These are phyloP conservation scores for Pilatotrama ljubarskyi DNA, from an alignment of 768 basidiomycete genomes.

Conservation along the genomic window DNA sequence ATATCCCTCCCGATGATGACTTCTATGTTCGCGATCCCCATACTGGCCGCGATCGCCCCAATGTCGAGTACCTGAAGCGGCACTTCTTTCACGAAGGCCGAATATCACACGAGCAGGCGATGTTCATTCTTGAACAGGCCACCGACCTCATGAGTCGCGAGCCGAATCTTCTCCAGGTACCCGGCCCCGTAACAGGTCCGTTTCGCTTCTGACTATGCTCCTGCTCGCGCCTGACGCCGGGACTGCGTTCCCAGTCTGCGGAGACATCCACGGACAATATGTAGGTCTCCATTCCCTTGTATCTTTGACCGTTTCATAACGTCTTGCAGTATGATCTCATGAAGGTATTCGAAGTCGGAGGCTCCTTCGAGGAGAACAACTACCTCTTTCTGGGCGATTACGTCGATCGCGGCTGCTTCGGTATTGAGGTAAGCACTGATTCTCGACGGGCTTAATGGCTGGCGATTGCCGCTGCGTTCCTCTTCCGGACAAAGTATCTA, in stretches of 20 bases:
- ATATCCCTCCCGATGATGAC: slow-evolving; percentile 26
- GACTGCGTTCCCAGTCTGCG: slow-evolving; percentile 65
- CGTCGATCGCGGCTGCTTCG: slow-evolving; percentile 94
- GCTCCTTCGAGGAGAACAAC: slow-evolving; percentile 74
- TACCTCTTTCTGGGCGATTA: slow-evolving; percentile 98
- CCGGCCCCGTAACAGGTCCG: slow-evolving; percentile 89
- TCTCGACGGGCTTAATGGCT: too few species aligned
- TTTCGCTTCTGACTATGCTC: slow-evolving; percentile 17
- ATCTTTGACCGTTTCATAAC: neutral
- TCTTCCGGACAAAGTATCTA: too few species aligned
- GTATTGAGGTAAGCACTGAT: slow-evolving; percentile 56
- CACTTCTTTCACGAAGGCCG: slow-evolving; percentile 90
- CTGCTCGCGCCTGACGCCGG: neutral
- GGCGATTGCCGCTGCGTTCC: too few species aligned
- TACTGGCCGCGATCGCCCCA: slow-evolving; percentile 62
- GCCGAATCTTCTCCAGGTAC: slow-evolving; percentile 83
- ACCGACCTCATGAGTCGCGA: slow-evolving; percentile 70
- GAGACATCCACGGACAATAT: slow-evolving; percentile 98
- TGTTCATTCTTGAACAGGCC: slow-evolving; percentile 74
- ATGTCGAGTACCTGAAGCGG: slow-evolving; percentile 76
- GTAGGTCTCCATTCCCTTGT: slow-evolving; percentile 40
- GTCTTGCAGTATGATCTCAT: slow-evolving; percentile 85
- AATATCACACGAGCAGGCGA: slow-evolving; percentile 79
- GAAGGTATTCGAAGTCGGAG: slow-evolving; percentile 97
- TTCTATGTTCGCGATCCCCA: slow-evolving; percentile 37